Base-by-base conservation (phyloP, 2,329 filamentous ascomycete genomes). In the Phialophora tarda region DNA sequence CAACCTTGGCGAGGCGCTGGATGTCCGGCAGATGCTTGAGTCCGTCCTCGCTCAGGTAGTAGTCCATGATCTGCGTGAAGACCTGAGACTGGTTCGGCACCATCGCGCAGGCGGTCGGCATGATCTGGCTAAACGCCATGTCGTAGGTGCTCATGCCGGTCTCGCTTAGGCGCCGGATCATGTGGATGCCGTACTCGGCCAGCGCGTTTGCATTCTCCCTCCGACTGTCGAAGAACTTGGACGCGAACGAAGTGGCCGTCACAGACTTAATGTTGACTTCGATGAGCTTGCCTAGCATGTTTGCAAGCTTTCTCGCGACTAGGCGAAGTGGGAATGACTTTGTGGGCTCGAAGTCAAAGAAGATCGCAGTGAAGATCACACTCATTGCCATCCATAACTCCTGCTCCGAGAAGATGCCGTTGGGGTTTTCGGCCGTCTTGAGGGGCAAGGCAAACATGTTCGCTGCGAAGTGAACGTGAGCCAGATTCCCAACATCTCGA, bases 1-100 rank as follows among this genome's bases (percentile, higher is more conserved):
- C 81, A 47, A 83, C 75, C 38, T 82, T 79, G 30, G 91, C 86
- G 17, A 90, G 79, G 21, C 79, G 79, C 71, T 89, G 83, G 62
- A 93, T 83, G 51, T 88, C 85, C 0, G 85, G 80, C 0, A 90
- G 77, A 72, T 92, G 81, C 12, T 79, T 71, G 62, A 81, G 77
- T 71, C 86, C 85, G 34, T 84, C 78, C 0, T 84, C 78, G 0
- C 85, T 84, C 4, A 93, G 82, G 74, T 90, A 93, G 78, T 86
- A 92, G 74, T 93, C 90, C 21, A 92, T 81, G 1, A 89, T 83
- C 78, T 91, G 89, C 1, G 89, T 86, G 74, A 93, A 92, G 72
- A 90, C 82, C 73, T 91, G 86, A 1, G 86, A 88, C 75, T 93
- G 89, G 72, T 87, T 91, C 0, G 91, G 88, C 7, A 91, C 87